These are phyloP conservation scores for Eucalyptus globulus DNA, from an alignment of 345 rosid species.

Conservation along the genomic window DNA sequence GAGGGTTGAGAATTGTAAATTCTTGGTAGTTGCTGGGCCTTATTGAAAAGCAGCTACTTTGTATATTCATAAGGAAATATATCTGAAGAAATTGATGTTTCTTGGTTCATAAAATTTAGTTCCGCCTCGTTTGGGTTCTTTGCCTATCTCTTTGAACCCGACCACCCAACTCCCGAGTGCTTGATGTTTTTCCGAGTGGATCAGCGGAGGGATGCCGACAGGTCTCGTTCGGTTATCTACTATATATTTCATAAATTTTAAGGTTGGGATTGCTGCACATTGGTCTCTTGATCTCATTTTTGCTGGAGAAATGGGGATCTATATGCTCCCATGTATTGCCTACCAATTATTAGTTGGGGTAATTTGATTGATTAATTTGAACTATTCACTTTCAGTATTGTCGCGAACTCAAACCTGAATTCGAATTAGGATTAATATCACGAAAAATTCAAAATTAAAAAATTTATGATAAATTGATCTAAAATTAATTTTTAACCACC, in stretches of 20 bases:
- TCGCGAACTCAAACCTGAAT: neutral
- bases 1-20: constrained; percentile 41
- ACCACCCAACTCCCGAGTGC: neutral
- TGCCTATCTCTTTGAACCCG: neutral
- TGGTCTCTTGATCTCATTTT: neutral
- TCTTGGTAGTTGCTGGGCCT: constrained; percentile 20
- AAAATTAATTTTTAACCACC: accelerated
- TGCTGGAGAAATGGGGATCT: neutral
- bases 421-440: too few relatives aligned
- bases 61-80: neutral
- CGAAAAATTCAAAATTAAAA: too few relatives aligned
- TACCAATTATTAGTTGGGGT: neutral
- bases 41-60: constrained; percentile 13
- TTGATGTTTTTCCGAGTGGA: neutral
- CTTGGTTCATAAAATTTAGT: neutral
- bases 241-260: neutral
- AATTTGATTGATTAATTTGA: neutral
- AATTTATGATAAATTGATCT: too few relatives aligned
- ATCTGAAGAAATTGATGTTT: neutral
- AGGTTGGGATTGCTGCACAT: neutral
- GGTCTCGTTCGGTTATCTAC: neutral
- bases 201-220: neutral
- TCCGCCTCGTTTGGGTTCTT: neutral
- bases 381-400: neutral
- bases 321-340: neutral